Evolutionary conservation across 2,329 filamentous ascomycete species (phyloP).

Genomic region (Aspergillus amoenus): DNA sequence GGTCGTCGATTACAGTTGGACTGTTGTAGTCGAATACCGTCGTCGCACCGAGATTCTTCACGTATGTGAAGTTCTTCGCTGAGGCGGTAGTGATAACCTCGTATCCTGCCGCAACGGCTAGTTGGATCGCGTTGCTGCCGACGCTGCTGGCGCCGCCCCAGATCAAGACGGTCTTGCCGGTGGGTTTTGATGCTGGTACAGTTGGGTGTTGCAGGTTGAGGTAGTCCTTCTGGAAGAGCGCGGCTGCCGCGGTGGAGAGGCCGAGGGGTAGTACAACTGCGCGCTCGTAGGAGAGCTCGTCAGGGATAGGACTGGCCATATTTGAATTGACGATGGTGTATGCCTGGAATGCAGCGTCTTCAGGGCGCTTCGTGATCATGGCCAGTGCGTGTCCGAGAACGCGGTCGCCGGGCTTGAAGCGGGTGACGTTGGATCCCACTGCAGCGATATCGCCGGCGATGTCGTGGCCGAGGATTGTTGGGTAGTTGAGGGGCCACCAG

Average conservation of each 20-base stretch:
- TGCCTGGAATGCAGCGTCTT: conserved; percentile 24
- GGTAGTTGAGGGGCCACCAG: conserved; percentile 13
- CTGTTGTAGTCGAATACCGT: conserved; percentile 47
- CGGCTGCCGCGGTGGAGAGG: conserved; percentile 32
- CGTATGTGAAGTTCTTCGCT: conserved; percentile 45
- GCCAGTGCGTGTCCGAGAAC: conserved; percentile 7
- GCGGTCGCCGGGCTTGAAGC: conserved; percentile 13
- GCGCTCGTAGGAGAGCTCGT: conserved; percentile 26
- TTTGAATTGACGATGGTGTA: conserved; percentile 24
- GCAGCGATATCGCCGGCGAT: conserved; percentile 12
- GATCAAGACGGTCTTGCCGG: conserved; percentile 18
- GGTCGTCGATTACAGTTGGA: conserved; percentile 10
- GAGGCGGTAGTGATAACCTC: conserved; percentile 42
- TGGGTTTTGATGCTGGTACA: conserved; percentile 11
- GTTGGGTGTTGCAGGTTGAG: conserved; percentile 22
- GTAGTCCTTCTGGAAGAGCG: conserved; percentile 27
- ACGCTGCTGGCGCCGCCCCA: conserved; percentile 47
- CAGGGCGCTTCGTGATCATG: not conserved
- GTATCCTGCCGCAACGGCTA: conserved; percentile 42
- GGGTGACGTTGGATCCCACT: conserved; percentile 5
- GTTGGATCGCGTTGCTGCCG: conserved; percentile 47
- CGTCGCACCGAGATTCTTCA: conserved; percentile 46
- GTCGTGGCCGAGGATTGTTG: conserved; percentile 13
- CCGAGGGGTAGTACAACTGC: conserved; percentile 38
- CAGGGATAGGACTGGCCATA: conserved; percentile 26